Conservation (phyloP, 1,284 basidiomycete genomes). For the Tilletia caries region DNA sequence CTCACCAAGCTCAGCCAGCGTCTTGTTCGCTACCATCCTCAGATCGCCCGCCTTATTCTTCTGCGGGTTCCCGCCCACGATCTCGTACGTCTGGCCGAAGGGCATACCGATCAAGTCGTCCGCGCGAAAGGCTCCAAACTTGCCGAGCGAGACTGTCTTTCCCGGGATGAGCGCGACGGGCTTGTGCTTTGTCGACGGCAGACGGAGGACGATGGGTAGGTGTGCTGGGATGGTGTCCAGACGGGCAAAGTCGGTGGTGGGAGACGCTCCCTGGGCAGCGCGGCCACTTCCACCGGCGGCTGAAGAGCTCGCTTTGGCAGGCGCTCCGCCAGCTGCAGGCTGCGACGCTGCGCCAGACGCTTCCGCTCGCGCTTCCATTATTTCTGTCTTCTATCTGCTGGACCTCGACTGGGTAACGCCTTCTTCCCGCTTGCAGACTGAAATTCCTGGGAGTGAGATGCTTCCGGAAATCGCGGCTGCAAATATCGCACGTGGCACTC, state of each 20-base stretch:
- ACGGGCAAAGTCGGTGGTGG: background rate
- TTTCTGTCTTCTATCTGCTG: too few relatives aligned
- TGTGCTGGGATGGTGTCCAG: background rate
- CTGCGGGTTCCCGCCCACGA: background rate
- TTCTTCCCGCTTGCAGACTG: too few relatives aligned
- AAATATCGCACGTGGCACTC: too few relatives aligned
- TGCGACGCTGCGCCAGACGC: too few relatives aligned
- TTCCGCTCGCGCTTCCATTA: too few relatives aligned
- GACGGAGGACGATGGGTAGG: slow-evolving; percentile 30
- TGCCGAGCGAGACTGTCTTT: slow-evolving; percentile 47
- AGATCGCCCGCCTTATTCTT: slow-evolving; percentile 12
- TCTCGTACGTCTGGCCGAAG: slow-evolving; percentile 50
- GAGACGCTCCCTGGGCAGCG: background rate
- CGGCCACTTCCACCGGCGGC: too few relatives aligned
- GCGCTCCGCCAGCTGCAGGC: too few relatives aligned
- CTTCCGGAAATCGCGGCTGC: too few relatives aligned
- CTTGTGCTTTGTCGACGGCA: slow-evolving; percentile 46
- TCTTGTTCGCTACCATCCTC: slow-evolving; percentile 15
- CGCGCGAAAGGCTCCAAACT: slow-evolving; percentile 50
- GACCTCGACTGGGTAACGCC: too few relatives aligned
- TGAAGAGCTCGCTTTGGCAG: too few relatives aligned
- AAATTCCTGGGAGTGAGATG: too few relatives aligned
- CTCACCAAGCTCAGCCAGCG: slow-evolving; percentile 20
- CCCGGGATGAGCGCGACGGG: slow-evolving; percentile 37
- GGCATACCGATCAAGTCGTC: slow-evolving; percentile 50